Conservation (phyloP, 371 early-diverging fungal species). For the Mucor piriformis region DNA sequence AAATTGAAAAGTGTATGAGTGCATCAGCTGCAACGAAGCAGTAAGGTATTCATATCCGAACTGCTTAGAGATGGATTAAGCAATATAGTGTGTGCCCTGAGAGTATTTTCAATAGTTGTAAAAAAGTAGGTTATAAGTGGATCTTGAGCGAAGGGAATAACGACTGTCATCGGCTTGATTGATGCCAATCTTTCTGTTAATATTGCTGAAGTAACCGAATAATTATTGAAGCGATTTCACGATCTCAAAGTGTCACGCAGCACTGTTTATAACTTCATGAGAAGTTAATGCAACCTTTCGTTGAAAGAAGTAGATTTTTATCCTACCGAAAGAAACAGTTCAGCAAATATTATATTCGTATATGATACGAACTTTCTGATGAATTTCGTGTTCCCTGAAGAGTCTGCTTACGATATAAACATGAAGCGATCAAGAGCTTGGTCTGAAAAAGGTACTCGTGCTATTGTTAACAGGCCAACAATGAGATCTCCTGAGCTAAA, state of each 20-base stretch:
- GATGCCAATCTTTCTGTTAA: too few relatives aligned
- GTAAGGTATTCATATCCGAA: slow-evolving; percentile 7
- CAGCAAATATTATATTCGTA: slow-evolving; percentile 14
- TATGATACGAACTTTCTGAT: slow-evolving; percentile 18
- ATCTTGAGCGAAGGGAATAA: too few relatives aligned
- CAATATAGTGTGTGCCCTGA: too few relatives aligned
- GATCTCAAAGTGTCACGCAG: slow-evolving; percentile 11
- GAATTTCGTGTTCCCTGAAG: slow-evolving; percentile 23
- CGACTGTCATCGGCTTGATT: too few relatives aligned
- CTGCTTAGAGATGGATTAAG: too few relatives aligned
- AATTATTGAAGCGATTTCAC: too few relatives aligned
- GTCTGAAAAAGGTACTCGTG: slow-evolving; percentile 13
- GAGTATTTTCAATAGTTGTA: too few relatives aligned
- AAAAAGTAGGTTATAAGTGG: too few relatives aligned
- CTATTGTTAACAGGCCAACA: slow-evolving; percentile 20
- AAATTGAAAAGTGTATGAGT: slow-evolving; percentile 19
- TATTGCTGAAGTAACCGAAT: too few relatives aligned
- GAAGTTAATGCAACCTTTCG: slow-evolving; percentile 9
- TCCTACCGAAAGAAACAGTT: slow-evolving; percentile 12
- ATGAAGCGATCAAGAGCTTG: slow-evolving; percentile 24
- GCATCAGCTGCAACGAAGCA: slow-evolving; percentile 14
- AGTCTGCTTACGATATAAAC: slow-evolving; percentile 23
- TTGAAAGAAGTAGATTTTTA: slow-evolving; percentile 10
- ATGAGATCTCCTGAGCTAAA: too few relatives aligned
- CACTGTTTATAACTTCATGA: slow-evolving; percentile 16